These are phyloP conservation scores for Collybiopsis confluens DNA, from an alignment of 768 basidiomycete genomes.

Conservation along the genomic window DNA sequence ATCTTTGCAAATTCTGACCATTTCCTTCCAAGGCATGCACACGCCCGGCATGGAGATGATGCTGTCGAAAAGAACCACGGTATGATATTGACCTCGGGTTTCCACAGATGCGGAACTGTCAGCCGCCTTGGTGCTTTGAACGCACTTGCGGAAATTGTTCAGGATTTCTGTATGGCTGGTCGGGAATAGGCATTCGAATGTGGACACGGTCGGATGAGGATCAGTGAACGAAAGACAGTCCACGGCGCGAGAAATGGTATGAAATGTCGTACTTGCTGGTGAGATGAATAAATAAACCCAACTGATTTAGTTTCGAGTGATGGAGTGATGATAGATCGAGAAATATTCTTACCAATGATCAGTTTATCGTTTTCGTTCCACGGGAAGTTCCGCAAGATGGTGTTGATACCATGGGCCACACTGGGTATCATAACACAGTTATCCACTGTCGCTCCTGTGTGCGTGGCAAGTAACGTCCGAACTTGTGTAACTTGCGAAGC, in stretches of 20 bases:
- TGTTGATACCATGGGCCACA: slow-evolving; percentile 64
- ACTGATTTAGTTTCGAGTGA: not conserved
- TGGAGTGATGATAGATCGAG: not conserved
- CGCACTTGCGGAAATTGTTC: slow-evolving; percentile 34
- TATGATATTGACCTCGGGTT: slow-evolving; percentile 24
- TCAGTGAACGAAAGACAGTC: slow-evolving; percentile 48
- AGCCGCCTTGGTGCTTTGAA: slow-evolving; percentile 17
- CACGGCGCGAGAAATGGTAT: slow-evolving; percentile 40
- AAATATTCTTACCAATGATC: slow-evolving; percentile 30
- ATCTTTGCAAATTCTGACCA: slow-evolving; percentile 49
- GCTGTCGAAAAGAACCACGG: slow-evolving; percentile 53
- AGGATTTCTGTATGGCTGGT: slow-evolving; percentile 51
- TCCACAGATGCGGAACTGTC: too few species aligned
- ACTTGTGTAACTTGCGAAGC: too few species aligned
- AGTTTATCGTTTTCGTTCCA: slow-evolving; percentile 62
- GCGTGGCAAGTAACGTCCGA: too few species aligned
- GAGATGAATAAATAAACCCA: slow-evolving; percentile 2
- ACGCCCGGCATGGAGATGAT: slow-evolving; percentile 49
- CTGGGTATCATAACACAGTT: too few species aligned
- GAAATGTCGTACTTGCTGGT: slow-evolving; percentile 53
- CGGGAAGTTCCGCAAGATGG: slow-evolving; percentile 60
- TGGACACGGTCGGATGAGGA: slow-evolving; percentile 39
- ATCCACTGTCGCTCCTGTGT: too few species aligned
- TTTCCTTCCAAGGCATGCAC: slow-evolving; percentile 54
- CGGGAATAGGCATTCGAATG: slow-evolving; percentile 44